A percentile compares a stretch with the other conserved stretches of the same genome.
Evolutionary conservation across 352 stramenopile species (phyloP).

Genomic region (Pythium rishiriense): DNA sequence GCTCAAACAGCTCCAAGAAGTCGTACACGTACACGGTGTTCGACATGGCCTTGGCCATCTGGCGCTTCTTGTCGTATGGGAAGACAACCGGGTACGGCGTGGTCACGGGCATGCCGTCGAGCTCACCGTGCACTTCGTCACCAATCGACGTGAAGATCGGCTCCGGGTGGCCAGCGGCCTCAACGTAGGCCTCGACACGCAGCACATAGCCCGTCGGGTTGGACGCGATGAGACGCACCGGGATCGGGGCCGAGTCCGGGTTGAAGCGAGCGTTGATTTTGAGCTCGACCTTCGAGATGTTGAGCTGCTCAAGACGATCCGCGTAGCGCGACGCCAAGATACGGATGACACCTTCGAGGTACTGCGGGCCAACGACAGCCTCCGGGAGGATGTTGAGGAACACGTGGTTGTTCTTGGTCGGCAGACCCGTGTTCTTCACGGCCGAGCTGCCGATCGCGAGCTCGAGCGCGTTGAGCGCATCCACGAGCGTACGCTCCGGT

Average conservation of each 20-base stretch:
- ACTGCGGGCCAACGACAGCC: conserved; percentile 93
- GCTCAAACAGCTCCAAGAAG: conserved; percentile 98
- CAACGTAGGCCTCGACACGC: conserved; percentile 99
- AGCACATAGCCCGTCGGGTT: conserved; percentile 99
- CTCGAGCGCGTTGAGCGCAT: conserved; percentile 97
- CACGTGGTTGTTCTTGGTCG: conserved; percentile 97
- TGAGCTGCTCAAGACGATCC: conserved; percentile 89
- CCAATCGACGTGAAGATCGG: conserved; percentile 91
- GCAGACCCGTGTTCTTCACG: conserved; percentile 73
- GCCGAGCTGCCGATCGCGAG: conserved; percentile 93
- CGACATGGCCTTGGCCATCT: conserved; percentile 92
- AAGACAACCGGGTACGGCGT: conserved; percentile 97
- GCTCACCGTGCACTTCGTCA: conserved; percentile 86
- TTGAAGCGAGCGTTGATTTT: conserved; percentile 96
- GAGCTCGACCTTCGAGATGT: conserved; percentile 96
- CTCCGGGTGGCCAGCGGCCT: conserved; percentile 87
- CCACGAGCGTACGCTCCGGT: conserved; percentile 97
- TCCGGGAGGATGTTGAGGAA: conserved; percentile 98
- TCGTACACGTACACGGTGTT: conserved; percentile 99
- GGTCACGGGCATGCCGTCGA: conserved; percentile 94
- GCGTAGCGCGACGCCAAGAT: conserved; percentile 87
- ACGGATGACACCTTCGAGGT: conserved; percentile 96
- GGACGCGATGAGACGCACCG: conserved; percentile 94
- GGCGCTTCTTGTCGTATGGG: conserved; percentile 94
- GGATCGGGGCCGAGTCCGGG: conserved; percentile 92